These are phyloP conservation scores for Typha latifolia DNA, from an alignment of 176 grass and related monocot genomes.

Conservation along the genomic window DNA sequence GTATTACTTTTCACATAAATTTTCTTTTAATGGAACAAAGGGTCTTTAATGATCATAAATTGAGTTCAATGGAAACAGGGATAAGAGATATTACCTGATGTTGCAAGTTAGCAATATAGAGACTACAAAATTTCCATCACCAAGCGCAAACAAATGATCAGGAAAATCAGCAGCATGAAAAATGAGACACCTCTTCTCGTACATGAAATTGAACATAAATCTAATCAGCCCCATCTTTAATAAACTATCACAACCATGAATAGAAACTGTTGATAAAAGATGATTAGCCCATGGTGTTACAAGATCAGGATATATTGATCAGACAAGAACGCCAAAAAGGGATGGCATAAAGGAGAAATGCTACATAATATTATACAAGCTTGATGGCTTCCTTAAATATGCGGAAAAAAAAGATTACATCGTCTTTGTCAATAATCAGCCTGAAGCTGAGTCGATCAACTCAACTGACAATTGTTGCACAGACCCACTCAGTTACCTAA, in stretches of 20 bases:
- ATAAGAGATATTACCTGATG: neutral
- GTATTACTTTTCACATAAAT: neutral
- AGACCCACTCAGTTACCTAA: constrained; percentile 13
- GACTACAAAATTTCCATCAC: neutral
- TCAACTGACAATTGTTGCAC: neutral
- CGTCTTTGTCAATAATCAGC: neutral
- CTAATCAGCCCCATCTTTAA: neutral
- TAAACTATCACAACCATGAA: neutral
- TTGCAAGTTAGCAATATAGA: neutral
- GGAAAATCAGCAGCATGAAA: neutral
- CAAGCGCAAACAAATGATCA: neutral
- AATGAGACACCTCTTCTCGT: neutral
- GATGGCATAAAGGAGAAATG: neutral
- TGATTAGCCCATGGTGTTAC: neutral
- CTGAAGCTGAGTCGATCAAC: neutral
- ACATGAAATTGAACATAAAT: neutral
- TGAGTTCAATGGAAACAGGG: neutral
- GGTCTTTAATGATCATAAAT: neutral
- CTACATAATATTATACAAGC: neutral
- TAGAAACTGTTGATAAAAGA: neutral
- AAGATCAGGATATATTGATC: neutral
- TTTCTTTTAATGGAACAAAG: neutral
- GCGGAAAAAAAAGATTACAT: neutral
- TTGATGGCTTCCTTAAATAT: neutral
- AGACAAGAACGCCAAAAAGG: neutral